Evolutionary conservation across 192 early-diverging fungal genomes (phyloP), one percentile per base, ranked within the genome.

Genomic region (Coemansia sp.): DNA sequence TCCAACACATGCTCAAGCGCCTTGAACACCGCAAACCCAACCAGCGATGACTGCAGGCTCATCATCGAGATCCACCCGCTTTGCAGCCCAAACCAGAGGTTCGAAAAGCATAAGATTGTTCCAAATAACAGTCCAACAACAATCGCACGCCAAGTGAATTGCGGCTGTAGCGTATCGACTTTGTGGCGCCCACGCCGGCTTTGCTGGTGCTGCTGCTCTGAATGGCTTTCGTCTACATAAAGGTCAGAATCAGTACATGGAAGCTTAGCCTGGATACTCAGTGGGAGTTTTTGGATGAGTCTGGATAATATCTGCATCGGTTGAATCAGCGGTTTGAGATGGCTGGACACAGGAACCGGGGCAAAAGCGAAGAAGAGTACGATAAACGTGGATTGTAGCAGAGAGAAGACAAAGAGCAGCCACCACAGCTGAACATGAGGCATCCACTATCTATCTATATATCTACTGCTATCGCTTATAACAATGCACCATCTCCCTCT

Each of bases 61-160:
- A 89, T 89, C 87, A 91, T 90, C 22, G 84, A 85, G 56, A 89
- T 87, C 88, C 89, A 92, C 1, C 88, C 88, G 40, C 87, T 89
- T 63, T 91, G 93, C 29, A 95, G 76, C 1, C 93, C 93, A 65
- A 94, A 90, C 72, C 92, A 95, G 78, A 93, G 86, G 72, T 95
- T 95, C 36, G 92, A 93, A 55, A 93, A 93, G 37, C 88, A 88
- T 42, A 91, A 60, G 13, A 91, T 55, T 9, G 84, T 77, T n/a
- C 89, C 89, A 50, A 91, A 87, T 17, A 75, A 28, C 27, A 91
- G 74, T 4, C 89, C 89, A 17, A 85, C 87, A 15, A 79, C 34
- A 0, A 89, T 56, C n/a, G 77, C 77, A 5, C 77, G 77, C 72
- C 71, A 74, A 1, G 77, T 80, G 47, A 80, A 80, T 38, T 80